Evolutionary conservation across 805 yeast species (phyloP), one percentile per base, ranked within the genome.

Genomic region (Millerozyma miso): DNA sequence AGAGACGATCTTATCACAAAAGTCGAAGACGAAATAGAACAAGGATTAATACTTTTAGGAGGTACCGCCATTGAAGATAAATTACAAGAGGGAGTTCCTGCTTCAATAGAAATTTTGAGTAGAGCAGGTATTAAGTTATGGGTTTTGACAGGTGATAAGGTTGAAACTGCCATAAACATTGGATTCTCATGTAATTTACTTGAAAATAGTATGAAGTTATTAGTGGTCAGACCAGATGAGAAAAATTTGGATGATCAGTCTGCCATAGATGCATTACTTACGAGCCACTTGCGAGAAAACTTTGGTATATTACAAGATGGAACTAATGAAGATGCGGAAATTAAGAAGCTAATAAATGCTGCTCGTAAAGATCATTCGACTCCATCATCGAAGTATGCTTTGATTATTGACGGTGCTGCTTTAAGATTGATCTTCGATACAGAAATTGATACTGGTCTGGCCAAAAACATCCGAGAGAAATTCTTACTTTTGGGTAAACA

Each of bases 21-120:
- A 19, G 71, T 81, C 19, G 77, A 79, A 19, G 80, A 74, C 35
- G 80, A 79, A 43, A 69, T 86, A 41, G 95, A 85, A 59, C 58
- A 60, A 2, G 76, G 70, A 19, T 70, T 85, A 37, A 59, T 61
- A 2, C 65, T 85, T 39, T 61, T 85, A 38, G 93, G 93, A 15
- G 88, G 89, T 17, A 85, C 93, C 14, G 93, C 89, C 10, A 85
- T 85, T 55, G 93, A 85, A 59, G 93, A 85, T 56, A 69, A 85
- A 51, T 71, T 85, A 38, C 93, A 85, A 58, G 81, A 77, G 33
- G 90, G 88, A 45, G 93, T 85, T 16, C 89, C 91, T 0, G 83
- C 79, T 40, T 71, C 91, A 1, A 85, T 85, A 52, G 76, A 83
- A 13, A 59, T 80, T 33, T 69, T 85, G 39, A 78, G 81, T 4